Base-by-base conservation (phyloP, 2,329 filamentous ascomycete genomes). In the Incumbomyces delicatus region DNA sequence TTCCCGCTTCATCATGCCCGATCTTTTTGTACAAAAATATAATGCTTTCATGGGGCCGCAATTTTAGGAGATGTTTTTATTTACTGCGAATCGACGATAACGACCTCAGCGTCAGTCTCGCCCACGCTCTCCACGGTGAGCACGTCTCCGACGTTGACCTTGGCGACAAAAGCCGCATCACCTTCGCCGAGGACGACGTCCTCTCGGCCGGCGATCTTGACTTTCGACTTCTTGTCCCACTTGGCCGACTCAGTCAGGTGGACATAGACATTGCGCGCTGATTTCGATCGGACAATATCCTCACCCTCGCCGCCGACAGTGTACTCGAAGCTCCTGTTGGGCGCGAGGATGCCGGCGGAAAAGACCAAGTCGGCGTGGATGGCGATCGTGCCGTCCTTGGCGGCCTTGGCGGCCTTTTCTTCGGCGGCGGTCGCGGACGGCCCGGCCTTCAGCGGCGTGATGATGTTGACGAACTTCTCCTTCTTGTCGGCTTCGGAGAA, bases 341-440 rank as follows among this genome's bases (percentile, higher is more conserved):
- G 80, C 6, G 71, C 74, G 46, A 94, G 76, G 47, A 94, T 79
- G 6, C 80, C 81, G 0, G 87, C 87, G 31, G 77, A 80, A 85
- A 94, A 92, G 50, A 83, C 80, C 42, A 94, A 75, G 66, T 94
- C 87, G 10, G 87, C 83, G 61, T 94, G 84, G 46, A 94, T 82
- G 6, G 86, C 85, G 53, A 94, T 94, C 0, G 82, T 83, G n/a
- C 70, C 75, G 1, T 74, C 67, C 16, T 85, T 68, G 2, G 66
- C 66, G 0, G 85, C 80, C 51, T 78, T 73, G 1, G 78, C 81
- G 6, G 71, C 76, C 52, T 73, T 73, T 60, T 90, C 84, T 56
- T 83, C 74, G 40, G 76, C 74, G 0, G 65, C 61, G 0, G 75
- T 77, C 3, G 82, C 82, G 4, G 78, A 74, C 1, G 68, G 67